Conservation (phyloP, 2,329 filamentous ascomycete genomes). For the Pyrenochaeta sp. region DNA sequence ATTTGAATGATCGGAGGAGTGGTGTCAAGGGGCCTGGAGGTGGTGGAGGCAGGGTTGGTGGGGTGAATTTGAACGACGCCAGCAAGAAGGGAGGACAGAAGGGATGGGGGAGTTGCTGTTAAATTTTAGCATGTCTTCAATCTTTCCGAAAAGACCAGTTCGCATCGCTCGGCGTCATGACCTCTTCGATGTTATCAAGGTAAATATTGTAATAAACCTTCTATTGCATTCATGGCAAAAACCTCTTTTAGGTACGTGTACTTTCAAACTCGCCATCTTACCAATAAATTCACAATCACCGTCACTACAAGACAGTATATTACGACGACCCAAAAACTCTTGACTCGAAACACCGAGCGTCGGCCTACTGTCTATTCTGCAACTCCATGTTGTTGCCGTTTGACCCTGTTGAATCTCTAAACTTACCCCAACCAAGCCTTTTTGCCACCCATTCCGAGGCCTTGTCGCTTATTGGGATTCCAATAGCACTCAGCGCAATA, state of each 20-base stretch:
- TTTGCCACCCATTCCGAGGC: no score
- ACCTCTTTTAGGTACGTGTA: background rate
- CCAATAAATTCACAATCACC: no score
- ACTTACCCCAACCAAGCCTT: no score
- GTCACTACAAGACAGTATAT: no score
- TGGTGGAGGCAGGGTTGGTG: constrained; percentile 51
- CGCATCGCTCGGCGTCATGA: background rate
- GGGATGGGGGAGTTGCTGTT: constrained; percentile 47
- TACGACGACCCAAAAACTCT: no score
- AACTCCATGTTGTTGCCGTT: no score
- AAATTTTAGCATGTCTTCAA: background rate
- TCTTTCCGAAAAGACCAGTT: background rate
- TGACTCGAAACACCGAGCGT: no score
- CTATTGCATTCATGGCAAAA: background rate
- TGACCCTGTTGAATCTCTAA: no score
- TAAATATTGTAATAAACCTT: background rate
- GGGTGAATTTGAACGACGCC: constrained; percentile 55
- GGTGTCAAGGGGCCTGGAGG: constrained; percentile 80
- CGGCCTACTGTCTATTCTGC: no score
- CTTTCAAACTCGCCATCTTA: no score
- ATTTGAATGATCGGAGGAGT: constrained; percentile 89
- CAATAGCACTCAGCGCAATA: no score
- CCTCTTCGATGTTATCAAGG: background rate
- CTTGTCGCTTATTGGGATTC: no score
- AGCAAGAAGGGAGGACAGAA: constrained; percentile 43